phyloP scores from a whole-genome alignment of 2,329 filamentous ascomycete genomes.

The Parastagonospora avenae region DNA sequence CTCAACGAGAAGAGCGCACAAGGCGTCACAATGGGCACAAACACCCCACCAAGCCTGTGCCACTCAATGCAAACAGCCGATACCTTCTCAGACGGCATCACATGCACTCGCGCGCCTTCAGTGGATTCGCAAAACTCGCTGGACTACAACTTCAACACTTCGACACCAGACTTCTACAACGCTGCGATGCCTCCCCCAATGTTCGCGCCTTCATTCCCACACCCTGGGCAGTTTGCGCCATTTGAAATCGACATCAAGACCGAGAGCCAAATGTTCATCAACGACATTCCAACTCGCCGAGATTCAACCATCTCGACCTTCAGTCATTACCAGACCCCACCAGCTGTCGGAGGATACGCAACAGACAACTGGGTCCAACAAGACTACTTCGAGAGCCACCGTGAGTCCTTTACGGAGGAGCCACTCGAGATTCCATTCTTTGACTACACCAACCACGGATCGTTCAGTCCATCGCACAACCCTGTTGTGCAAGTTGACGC shows the following conservation, averaged over 20 bases:
- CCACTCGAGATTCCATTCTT: constrained; percentile 77
- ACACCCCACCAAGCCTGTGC: constrained; percentile 78
- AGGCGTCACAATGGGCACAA: constrained; percentile 53
- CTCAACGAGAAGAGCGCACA: constrained; percentile 79
- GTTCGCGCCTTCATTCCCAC: constrained; percentile 51
- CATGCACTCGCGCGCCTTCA: constrained; percentile 72
- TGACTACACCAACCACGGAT: constrained; percentile 74
- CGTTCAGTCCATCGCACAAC: constrained; percentile 65
- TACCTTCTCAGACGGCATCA: constrained; percentile 75
- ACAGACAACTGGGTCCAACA: constrained; percentile 75
- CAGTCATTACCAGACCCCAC: constrained; percentile 84
- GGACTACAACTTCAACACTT: constrained; percentile 70
- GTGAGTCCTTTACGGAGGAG: constrained; percentile 67
- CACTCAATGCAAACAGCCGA: constrained; percentile 83
- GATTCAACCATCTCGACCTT: constrained; percentile 93
- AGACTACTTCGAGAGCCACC: constrained; percentile 69
- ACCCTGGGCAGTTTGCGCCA: constrained; percentile 69
- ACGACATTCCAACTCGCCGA: constrained; percentile 81
- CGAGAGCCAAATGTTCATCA: constrained; percentile 90
- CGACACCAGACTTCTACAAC: constrained; percentile 62
- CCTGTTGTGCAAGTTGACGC: constrained; percentile 84
- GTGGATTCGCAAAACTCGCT: constrained; percentile 78
- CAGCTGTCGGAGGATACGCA: constrained; percentile 70
- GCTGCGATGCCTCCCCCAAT: constrained; percentile 61
- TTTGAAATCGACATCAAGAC: constrained; percentile 97